phyloP scores from a whole-genome alignment of 352 stramenopile genomes.

The Pythium grandisporangium region DNA sequence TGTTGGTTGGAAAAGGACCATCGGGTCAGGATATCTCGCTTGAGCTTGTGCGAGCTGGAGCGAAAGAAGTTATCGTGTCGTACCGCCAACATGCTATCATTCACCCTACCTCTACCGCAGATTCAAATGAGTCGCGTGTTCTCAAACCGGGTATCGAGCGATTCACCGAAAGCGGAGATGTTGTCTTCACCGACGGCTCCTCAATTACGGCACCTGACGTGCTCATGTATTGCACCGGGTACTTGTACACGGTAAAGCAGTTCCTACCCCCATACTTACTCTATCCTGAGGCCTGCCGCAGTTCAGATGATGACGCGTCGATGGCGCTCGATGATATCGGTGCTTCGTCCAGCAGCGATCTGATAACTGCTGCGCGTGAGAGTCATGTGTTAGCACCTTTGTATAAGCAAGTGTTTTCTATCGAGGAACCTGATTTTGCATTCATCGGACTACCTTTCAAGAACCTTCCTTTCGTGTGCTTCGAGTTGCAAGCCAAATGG shows the following conservation, averaged over 20 bases:
- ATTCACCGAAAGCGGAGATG: slow-evolving; percentile 31
- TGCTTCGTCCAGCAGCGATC: no score
- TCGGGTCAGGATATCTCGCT: slow-evolving; percentile 77
- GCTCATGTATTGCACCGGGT: slow-evolving; percentile 76
- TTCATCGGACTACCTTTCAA: slow-evolving; percentile 69
- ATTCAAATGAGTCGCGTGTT: slow-evolving; percentile 12
- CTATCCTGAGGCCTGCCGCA: slow-evolving; percentile 17
- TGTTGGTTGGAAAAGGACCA: slow-evolving; percentile 56
- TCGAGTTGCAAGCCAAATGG: slow-evolving; percentile 73
- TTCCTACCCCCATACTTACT: slow-evolving; percentile 37
- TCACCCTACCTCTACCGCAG: not conserved
- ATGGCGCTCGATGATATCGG: no score
- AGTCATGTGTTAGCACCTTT: slow-evolving; percentile 41
- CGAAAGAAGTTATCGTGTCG: slow-evolving; percentile 49
- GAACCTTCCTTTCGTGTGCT: slow-evolving; percentile 74
- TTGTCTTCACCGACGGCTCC: slow-evolving; percentile 56
- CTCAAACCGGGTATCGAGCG: slow-evolving; percentile 49
- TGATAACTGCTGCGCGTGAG: slow-evolving; percentile 21
- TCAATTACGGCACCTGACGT: slow-evolving; percentile 39
- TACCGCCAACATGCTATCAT: slow-evolving; percentile 8
- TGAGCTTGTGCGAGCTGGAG: slow-evolving; percentile 32
- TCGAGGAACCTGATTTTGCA: slow-evolving; percentile 59
- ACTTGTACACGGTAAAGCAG: slow-evolving; percentile 51
- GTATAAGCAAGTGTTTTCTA: slow-evolving; percentile 73
- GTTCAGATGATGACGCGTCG: slow-evolving; percentile 2